A percentile compares a stretch with the other conserved stretches of the same genome.
These are phyloP conservation scores for Botrytis aclada DNA, from an alignment of 2,329 filamentous ascomycete species.

Conservation along the genomic window DNA sequence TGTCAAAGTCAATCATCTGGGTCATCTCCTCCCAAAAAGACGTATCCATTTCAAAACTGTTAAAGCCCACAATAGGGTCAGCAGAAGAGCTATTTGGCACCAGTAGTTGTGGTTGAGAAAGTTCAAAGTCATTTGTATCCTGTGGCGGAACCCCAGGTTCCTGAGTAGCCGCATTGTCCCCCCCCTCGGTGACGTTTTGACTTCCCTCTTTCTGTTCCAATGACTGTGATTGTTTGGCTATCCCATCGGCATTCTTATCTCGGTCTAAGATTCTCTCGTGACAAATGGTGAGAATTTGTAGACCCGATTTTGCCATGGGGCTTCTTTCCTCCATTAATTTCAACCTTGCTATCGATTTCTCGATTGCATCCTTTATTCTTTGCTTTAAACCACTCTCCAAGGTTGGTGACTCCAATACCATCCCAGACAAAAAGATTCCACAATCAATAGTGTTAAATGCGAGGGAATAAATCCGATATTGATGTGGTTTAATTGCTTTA, in stretches of 20 bases:
- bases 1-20: constrained; percentile 10
- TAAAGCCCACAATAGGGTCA: background rate
- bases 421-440: constrained; percentile 6
- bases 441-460: constrained; percentile 19
- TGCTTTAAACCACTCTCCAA: background rate
- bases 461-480: constrained; percentile 18
- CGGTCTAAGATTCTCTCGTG: background rate
- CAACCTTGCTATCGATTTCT: background rate
- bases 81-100: background rate
- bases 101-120: background rate
- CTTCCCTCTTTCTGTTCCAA: no score
- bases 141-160: background rate
- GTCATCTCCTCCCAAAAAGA: constrained; percentile 15
- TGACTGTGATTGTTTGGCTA: background rate
- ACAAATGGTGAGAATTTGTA: constrained; percentile 12
- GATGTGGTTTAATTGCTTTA: constrained; percentile 8
- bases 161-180: background rate
- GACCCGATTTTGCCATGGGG: background rate
- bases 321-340: background rate
- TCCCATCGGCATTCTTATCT: background rate
- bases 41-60: background rate
- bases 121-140: background rate
- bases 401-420: background rate
- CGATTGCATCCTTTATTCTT: constrained; percentile 10
- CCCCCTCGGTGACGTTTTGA: background rate